phyloP scores from a whole-genome alignment of 352 stramenopile genomes.

The Globisporangium rhizosaccharum region DNA sequence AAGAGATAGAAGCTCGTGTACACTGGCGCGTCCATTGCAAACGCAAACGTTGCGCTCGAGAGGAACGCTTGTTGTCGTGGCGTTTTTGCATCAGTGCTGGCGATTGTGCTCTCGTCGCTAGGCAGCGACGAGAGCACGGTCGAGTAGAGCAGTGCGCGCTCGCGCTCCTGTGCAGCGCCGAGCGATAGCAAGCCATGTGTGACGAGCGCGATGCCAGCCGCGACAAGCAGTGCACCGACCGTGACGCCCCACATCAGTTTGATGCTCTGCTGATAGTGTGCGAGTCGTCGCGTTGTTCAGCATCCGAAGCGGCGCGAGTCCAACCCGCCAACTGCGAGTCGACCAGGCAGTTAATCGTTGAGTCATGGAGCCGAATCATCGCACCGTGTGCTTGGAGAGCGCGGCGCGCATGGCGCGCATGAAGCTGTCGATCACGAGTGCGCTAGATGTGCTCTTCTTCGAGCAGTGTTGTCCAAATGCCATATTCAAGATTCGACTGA shows the following conservation, averaged over 20 bases:
- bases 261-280: neutral
- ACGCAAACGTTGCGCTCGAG: slow-evolving; percentile 26
- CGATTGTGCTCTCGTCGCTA: neutral
- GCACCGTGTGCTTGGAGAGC: too few relatives aligned
- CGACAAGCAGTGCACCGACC: slow-evolving; percentile 17
- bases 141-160: slow-evolving; percentile 9
- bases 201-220: slow-evolving; percentile 20
- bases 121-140: slow-evolving; percentile 1
- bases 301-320: too few relatives aligned
- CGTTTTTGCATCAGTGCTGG: slow-evolving; percentile 5
- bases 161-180: slow-evolving; percentile 12
- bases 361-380: too few relatives aligned
- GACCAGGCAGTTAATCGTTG: too few relatives aligned
- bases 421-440: neutral
- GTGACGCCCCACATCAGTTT: slow-evolving; percentile 20
- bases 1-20: slow-evolving; percentile 63
- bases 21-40: slow-evolving; percentile 43
- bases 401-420: neutral
- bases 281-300: neutral
- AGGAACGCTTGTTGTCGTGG: slow-evolving; percentile 7
- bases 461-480: neutral
- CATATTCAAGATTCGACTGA: neutral
- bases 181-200: slow-evolving; percentile 20
- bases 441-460: neutral
- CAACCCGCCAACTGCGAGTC: too few relatives aligned